Base-by-base conservation (phyloP, 2,329 filamentous ascomycete species). In the Xylaria sp. region DNA sequence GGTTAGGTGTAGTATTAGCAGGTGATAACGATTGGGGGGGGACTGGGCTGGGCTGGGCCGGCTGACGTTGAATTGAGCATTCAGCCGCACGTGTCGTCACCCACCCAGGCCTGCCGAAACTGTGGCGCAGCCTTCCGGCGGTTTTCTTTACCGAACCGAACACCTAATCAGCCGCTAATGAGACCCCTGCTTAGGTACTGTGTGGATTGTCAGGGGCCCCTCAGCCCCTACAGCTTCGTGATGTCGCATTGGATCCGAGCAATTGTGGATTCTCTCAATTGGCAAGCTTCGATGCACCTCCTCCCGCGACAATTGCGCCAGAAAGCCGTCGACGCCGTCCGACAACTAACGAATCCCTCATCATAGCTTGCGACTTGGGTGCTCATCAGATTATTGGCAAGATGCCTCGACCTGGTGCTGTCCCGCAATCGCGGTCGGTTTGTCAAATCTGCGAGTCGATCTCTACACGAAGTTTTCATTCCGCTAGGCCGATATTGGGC, bases 371-470 rank as follows among this genome's bases (percentile, higher is more conserved):
- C n/a, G n/a, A n/a, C n/a, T 13, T 13, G 9, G 29, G 29, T 13
- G 22, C 34, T 21, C 9, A 38, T 17, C 17, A 11, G n/a, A 47
- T 40, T 18, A 40, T 41, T 20, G 44, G 24, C 42, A 58, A 45
- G 21, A 69, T 71, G 64, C 62, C 62, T 48, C 63, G 63, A 52
- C 50, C 64, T 8, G 34, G 55, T 17, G 50, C 57, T 24, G 44
- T 62, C 17, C 54, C 54, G 48, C 64, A 63, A 42, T 50, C 60
- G 39, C 60, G 48, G 26, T 52, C 61, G 0, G 50, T 70, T 18
- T 69, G 68, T 45, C 66, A 67, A 39, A 64, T 69, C 19, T 72
- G 72, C 62, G 67, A 70, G 48, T 64, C 68, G 38, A 61, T 69
- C 42, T 58, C 61, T 7, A 42, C 60, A 21, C 63, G 62, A 38